These are phyloP conservation scores for Calonectria ilicicola DNA, from an alignment of 2,329 filamentous ascomycete species.

Conservation along the genomic window DNA sequence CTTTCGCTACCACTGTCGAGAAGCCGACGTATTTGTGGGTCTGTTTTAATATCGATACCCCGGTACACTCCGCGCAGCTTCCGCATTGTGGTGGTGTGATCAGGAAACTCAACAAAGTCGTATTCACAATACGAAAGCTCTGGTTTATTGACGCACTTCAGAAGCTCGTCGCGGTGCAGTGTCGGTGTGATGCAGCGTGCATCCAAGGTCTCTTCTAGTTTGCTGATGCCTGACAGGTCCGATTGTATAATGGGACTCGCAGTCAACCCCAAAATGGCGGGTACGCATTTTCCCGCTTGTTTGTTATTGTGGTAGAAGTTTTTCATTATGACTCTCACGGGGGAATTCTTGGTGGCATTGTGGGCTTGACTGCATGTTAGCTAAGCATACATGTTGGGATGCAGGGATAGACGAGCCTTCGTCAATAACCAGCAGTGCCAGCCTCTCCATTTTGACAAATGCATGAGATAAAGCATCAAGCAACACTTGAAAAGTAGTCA, in stretches of 20 bases:
- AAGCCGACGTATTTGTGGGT: conserved; percentile 70
- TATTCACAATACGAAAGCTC: conserved; percentile 57
- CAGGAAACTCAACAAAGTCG: conserved; percentile 11
- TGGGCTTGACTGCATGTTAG: conserved; percentile 67
- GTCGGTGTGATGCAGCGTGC: conserved; percentile 77
- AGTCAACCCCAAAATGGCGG: conserved; percentile 81
- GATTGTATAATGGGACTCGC: conserved; percentile 81
- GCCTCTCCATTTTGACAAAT: conserved; percentile 73
- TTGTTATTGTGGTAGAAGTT: conserved; percentile 73
- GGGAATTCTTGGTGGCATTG: conserved; percentile 74
- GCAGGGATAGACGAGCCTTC: conserved; percentile 69
- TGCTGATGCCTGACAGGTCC: conserved; percentile 64
- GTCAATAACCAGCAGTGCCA: conserved; percentile 83
- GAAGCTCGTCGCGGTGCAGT: conserved; percentile 75
- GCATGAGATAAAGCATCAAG: conserved; percentile 80
- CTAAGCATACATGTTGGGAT: background rate
- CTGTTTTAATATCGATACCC: conserved; percentile 66
- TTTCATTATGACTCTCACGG: conserved; percentile 79
- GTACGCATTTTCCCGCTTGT: conserved; percentile 55
- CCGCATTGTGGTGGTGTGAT: conserved; percentile 52
- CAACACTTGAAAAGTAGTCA: conserved; percentile 83
- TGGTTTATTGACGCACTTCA: conserved; percentile 77
- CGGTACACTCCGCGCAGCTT: conserved; percentile 56
- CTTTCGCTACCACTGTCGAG: conserved; percentile 54
- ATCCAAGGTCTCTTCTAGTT: conserved; percentile 77